Base-by-base conservation (phyloP, 2,329 filamentous ascomycete genomes). In the Didymella glomerata region DNA sequence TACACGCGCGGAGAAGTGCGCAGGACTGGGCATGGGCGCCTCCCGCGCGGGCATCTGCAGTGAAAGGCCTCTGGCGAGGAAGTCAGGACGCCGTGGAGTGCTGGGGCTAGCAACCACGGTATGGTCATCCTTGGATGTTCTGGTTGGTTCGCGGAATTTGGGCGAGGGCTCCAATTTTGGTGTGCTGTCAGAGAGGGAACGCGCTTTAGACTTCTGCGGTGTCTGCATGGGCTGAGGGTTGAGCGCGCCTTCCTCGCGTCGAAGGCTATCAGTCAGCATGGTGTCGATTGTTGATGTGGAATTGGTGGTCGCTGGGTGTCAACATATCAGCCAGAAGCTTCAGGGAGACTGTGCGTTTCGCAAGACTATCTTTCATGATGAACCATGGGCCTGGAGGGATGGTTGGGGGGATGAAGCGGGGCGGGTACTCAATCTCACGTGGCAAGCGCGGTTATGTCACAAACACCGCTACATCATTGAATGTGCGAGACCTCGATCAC, bases 31-130 rank as follows among this genome's bases (percentile, higher is more conserved):
- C 68, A 79, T 79, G 44, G 73, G 74, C 64, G 64, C 62, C 64
- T 85, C 82, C 66, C 79, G 83, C 66, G 80, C 81, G 27, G 89
- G 86, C 82, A 92, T 85, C 71, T 92, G 89, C 66, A 93, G 78
- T 22, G 89, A 88, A 57, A 95, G 82, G 38, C 87, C 88, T 55
- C 87, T 85, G 34, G 83, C 75, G 49, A 86, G 81, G 62, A 89
- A 85, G 42, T 86, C 85, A 49, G 88, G 83, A 62, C 90, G 85
- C 59, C 87, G 85, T n/a, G 92, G 91, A 8, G 92, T 96, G 49
- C 72, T 76, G 40, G 79, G 79, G 53, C 73, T 74, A 38, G 76
- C 68, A 24, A 77, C 62, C 61, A 77, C 73, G 58, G 74, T 76
- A 65, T 80, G 76, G 68, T 82, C 80, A 74, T 82, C 80, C 66